Evolutionary conservation across 768 basidiomycete genomes (phyloP), one percentile per base, ranked within the genome.

Genomic region (Pisolithus albus): DNA sequence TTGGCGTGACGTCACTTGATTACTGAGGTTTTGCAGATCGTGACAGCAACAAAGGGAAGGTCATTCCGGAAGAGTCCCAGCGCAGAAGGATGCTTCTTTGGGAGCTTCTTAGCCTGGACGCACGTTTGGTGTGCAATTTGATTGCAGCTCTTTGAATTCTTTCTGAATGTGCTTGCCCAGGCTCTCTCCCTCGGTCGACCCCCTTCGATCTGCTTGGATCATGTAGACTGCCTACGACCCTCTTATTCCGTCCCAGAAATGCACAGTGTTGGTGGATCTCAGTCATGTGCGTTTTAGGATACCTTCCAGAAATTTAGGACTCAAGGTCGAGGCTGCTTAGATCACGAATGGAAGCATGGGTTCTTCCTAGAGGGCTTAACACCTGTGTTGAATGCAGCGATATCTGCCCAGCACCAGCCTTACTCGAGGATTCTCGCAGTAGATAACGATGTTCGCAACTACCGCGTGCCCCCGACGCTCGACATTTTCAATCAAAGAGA

Each of bases 51-150:
- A 74, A 82, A 59, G 66, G 78, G 54, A 83, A 83, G 61, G 72
- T 80, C 42, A 81, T 86, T 32, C 85, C 84, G 42, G 84, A 87
- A 63, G 85, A 86, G 61, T 74, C 82, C 39, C 84, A 87, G 59
- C 80, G 79, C 57, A 81, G 84, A 44, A 73, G 81, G 43, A 77
- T 80, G 46, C 75, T 87, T 42, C 83, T 86, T 62, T 88, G 86
- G 86, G 84, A 86, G 64, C 70, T 87, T 57, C 72, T 86, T 49
- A 82, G 83, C 62, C 69, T 86, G 64, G 86, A 88, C 59, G 68
- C 71, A 45, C 82, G 83, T 52, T 73, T 84, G 40, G 83, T 86
- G 76, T 72, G 84, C 57, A 53, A 46, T 9, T 26, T 32, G 49
- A 23, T 34, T 57, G 32, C 21, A 9, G 3, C 10, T 52, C 48